phyloP scores from a whole-genome alignment of 73 alveolate genomes.

The Paramecium pentaurelia region DNA sequence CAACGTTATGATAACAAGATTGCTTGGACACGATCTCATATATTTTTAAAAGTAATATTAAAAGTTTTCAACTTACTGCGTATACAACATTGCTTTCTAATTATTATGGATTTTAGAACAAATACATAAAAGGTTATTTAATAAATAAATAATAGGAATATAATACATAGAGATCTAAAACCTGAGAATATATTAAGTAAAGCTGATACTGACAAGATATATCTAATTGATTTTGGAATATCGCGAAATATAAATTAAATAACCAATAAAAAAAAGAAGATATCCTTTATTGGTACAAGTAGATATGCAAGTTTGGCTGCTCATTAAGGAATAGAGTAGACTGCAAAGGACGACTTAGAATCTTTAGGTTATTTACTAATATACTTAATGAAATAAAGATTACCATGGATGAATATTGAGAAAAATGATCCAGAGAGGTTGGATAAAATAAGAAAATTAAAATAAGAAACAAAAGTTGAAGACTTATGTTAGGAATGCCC shows the following conservation, averaged over 20 bases:
- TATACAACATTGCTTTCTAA: neutral
- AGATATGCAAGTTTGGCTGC: slow-evolving; percentile 71
- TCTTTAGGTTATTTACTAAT: slow-evolving; percentile 70
- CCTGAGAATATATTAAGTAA: slow-evolving; percentile 36
- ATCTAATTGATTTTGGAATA: slow-evolving; percentile 24
- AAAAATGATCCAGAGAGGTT: slow-evolving; percentile 19
- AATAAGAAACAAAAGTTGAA: slow-evolving; percentile 6
- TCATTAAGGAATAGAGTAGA: slow-evolving; percentile 68
- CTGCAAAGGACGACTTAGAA: slow-evolving; percentile 73
- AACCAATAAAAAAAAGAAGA: neutral
- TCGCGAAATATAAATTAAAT: slow-evolving; percentile 31
- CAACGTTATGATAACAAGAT: slow-evolving; percentile 78
- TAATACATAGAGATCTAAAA: slow-evolving; percentile 41
- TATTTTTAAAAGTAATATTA: neutral
- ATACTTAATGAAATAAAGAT: slow-evolving; percentile 57
- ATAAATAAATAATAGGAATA: neutral
- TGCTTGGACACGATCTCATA: slow-evolving; percentile 69
- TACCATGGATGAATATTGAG: slow-evolving; percentile 72
- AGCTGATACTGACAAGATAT: neutral
- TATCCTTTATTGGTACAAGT: slow-evolving; percentile 72
- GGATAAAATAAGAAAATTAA: slow-evolving; percentile 31
- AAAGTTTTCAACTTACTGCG: neutral
- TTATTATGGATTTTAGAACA: neutral
- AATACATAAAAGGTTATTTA: neutral
- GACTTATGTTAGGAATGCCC: slow-evolving; percentile 43